A percentile compares a stretch with the other conserved stretches of the same genome.
phyloP scores from a whole-genome alignment of 2,329 filamentous ascomycete genomes.

The Metarhizium anisopliae region DNA sequence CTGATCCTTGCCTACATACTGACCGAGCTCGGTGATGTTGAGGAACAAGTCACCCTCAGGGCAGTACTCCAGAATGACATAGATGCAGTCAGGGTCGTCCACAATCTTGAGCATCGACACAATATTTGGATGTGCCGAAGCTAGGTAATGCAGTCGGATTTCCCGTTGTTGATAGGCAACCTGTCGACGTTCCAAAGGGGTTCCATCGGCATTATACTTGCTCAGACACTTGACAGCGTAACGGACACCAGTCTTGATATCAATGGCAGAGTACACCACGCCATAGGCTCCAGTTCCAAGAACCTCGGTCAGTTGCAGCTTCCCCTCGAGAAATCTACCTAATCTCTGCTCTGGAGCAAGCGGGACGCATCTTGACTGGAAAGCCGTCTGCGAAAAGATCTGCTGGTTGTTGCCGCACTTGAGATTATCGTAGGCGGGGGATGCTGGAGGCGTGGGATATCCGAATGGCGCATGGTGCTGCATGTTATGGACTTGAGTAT shows the following conservation, averaged over 20 bases:
- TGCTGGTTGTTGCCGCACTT: constrained; percentile 31
- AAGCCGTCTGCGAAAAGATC: constrained; percentile 26
- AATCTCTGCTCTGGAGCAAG: constrained; percentile 73
- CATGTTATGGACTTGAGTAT: constrained; percentile 35
- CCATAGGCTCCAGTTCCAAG: constrained; percentile 93
- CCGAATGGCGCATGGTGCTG: constrained; percentile 49
- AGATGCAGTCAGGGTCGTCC: constrained; percentile 85
- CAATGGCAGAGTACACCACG: constrained; percentile 84
- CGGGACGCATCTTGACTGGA: constrained; percentile 41
- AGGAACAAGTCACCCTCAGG: constrained; percentile 94
- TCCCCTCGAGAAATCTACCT: constrained; percentile 73
- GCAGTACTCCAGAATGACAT: constrained; percentile 94
- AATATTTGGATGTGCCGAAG: constrained; percentile 84
- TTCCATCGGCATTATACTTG: constrained; percentile 69
- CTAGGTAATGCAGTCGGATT: constrained; percentile 83
- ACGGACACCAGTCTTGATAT: constrained; percentile 67
- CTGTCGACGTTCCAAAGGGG: constrained; percentile 72
- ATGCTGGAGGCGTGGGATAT: constrained; percentile 50
- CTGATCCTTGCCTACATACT: constrained; percentile 86
- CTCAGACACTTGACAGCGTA: constrained; percentile 97
- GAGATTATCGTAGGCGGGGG: constrained; percentile 42
- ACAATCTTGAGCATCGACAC: constrained; percentile 91
- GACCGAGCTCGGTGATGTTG: constrained; percentile 92
- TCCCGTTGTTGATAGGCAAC: constrained; percentile 86
- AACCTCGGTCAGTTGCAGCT: constrained; percentile 74